Evolutionary conservation across 2,329 filamentous ascomycete genomes (phyloP).

Genomic region (Aspergillus ochraceus): DNA sequence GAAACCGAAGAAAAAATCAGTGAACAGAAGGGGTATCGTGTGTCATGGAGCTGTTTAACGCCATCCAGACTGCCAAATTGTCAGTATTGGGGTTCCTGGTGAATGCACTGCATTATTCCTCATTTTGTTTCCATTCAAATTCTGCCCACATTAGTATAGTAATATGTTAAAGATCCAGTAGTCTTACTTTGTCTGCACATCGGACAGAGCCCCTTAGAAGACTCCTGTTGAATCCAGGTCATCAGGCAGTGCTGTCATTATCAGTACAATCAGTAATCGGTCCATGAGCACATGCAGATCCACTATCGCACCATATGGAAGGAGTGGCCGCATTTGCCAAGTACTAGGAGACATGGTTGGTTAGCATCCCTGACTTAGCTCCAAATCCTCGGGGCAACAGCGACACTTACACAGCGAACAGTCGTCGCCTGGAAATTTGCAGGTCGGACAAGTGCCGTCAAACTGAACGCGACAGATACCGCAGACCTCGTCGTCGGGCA

Average conservation of each 20-base stretch:
- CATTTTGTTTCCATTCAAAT: conserved; percentile 54
- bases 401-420: conserved; percentile 77
- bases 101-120: conserved; percentile 19
- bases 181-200: conserved; percentile 91
- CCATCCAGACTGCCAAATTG: not conserved
- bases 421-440: conserved; percentile 96
- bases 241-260: conserved; percentile 76
- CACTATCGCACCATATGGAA: conserved; percentile 79
- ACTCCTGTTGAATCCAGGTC: conserved; percentile 89
- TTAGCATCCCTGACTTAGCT: not conserved
- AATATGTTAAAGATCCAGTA: not conserved
- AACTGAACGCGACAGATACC: conserved; percentile 98
- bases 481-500: conserved; percentile 95
- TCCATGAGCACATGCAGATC: conserved; percentile 10
- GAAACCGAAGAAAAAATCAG: not conserved
- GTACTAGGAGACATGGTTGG: conserved; percentile 58
- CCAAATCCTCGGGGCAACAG: not conserved
- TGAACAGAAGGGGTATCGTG: conserved; percentile 21
- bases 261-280: conserved; percentile 3
- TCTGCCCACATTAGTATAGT: conserved; percentile 37
- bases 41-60: conserved; percentile 8
- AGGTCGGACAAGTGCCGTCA: conserved; percentile 95
- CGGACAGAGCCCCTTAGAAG: conserved; percentile 88
- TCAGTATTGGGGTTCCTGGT: not conserved
- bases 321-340: conserved; percentile 94